These are phyloP conservation scores for Chaetoscypha palmicola DNA, from an alignment of 2,329 filamentous ascomycete species.

Conservation along the genomic window DNA sequence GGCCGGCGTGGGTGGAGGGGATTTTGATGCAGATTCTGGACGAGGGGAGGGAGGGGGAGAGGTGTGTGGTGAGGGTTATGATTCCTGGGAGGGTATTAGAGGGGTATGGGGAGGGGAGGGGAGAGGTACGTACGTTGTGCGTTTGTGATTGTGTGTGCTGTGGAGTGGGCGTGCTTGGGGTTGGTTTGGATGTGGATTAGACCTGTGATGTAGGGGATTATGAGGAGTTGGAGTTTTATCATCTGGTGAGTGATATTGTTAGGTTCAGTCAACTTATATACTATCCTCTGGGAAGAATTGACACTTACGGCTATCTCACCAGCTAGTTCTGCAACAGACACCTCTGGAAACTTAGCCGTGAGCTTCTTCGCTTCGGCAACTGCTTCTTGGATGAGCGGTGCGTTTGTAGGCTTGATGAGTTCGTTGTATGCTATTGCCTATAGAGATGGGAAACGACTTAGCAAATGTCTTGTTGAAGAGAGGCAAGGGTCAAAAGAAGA, in stretches of 20 bases:
- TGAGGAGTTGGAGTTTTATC: slow-evolving; percentile 46
- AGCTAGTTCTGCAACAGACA: slow-evolving; percentile 41
- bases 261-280: not conserved
- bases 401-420: slow-evolving; percentile 36
- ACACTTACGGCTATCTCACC: slow-evolving; percentile 46
- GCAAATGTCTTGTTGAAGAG: no score
- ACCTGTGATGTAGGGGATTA: slow-evolving; percentile 43
- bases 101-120: not conserved
- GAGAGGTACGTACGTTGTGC: slow-evolving; percentile 38
- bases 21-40: slow-evolving; percentile 55
- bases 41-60: slow-evolving; percentile 39
- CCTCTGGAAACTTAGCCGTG: slow-evolving; percentile 29
- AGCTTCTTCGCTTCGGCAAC: slow-evolving; percentile 30
- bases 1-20: slow-evolving; percentile 55
- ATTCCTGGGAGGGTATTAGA: slow-evolving; percentile 37
- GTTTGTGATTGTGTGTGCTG: slow-evolving; percentile 42
- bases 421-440: slow-evolving; percentile 46
- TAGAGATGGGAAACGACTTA: not conserved
- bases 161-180: slow-evolving; percentile 46
- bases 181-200: slow-evolving; percentile 55
- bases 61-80: slow-evolving; percentile 38
- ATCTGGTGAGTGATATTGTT: slow-evolving; percentile 39
- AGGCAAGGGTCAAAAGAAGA: no score
- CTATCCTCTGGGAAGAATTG: not conserved
- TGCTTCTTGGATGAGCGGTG: slow-evolving; percentile 33